Evolutionary conservation across 768 basidiomycete genomes (phyloP), one percentile per base, ranked within the genome.

Genomic region (Fistulinella prunicolor): DNA sequence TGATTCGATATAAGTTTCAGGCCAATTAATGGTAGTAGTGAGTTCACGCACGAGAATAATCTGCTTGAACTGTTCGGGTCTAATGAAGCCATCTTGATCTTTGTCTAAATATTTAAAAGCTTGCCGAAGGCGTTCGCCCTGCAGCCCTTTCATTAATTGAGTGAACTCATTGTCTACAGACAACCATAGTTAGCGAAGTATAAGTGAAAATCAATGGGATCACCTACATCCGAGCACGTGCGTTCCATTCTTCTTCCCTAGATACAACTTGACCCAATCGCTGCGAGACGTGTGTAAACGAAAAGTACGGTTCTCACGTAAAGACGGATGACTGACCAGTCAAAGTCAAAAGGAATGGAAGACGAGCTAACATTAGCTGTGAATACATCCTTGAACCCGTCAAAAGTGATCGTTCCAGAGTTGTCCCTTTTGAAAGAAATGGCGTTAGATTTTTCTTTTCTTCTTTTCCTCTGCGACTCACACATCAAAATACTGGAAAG

Each of bases 101-200:
- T 76, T 72, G 69, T 98, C 95, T 63, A 98, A 78, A 69, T 85
- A 82, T 71, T 83, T 88, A 76, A 98, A 99, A 21, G 94, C 88
- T 71, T 99, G 96, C 51, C 96, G 88, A 46, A 99, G 75, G 26
- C 96, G 85, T 70, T 99, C 96, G 62, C 94, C 96, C 72, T 97
- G 96, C 47, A 97, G 79, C 36, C 94, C 95, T 70, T 97, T 98
- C 92, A 99, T 96, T 50, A 98, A 73, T 71, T 97, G 94, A 24
- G 94, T 96, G 71, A 98, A 98, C 69, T 98, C 94, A 65, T 89
- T 89, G 72, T 94, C 89, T 93, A 57, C 9, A 38, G 42, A 53
- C 32, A 5, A 16, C 20, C 34, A 29, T 34, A 37, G 35, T 61
- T 43, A 64, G 49, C 16, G 13, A 23, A 12, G 35, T 21, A 17